A percentile compares a stretch with the other conserved stretches of the same genome.
Evolutionary conservation across 352 stramenopile genomes (phyloP).

Genomic region (Pythium phragmitis): DNA sequence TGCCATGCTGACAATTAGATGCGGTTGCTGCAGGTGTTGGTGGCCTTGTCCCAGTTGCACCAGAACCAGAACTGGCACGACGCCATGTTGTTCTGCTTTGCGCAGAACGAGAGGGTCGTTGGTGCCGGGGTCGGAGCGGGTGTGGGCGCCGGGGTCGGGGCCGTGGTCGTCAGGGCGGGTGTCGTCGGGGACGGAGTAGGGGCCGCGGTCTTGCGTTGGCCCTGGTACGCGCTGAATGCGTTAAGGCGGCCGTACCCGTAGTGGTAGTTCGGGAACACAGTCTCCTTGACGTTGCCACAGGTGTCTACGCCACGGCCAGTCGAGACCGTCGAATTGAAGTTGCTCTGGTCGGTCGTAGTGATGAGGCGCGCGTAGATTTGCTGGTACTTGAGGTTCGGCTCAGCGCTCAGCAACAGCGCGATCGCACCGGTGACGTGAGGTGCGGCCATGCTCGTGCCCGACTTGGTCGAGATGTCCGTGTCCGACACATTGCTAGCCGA

Average conservation of each 20-base stretch:
- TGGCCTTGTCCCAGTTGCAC: too few species aligned
- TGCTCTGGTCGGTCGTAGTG: slow-evolving; percentile 22
- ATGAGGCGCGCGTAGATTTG: slow-evolving; percentile 14
- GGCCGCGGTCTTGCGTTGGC: background rate
- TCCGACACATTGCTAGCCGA: slow-evolving; percentile 22
- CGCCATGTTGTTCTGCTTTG: too few species aligned
- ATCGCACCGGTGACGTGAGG: slow-evolving; percentile 34
- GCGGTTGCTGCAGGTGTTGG: too few species aligned
- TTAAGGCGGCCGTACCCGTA: slow-evolving; percentile 40
- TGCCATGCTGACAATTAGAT: too few species aligned
- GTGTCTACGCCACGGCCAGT: slow-evolving; percentile 6
- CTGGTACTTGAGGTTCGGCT: slow-evolving; percentile 28
- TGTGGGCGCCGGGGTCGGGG: background rate
- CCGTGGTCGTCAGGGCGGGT: background rate
- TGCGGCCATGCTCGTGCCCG: slow-evolving; percentile 33
- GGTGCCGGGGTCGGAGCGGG: background rate
- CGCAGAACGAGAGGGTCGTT: too few species aligned
- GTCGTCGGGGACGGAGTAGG: background rate
- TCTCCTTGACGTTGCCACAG: slow-evolving; percentile 31
- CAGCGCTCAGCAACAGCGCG: slow-evolving; percentile 23
- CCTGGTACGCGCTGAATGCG: slow-evolving; percentile 20
- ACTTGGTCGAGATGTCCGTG: slow-evolving; percentile 19
- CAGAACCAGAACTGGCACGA: too few species aligned
- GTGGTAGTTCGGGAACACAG: slow-evolving; percentile 39
- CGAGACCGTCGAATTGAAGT: slow-evolving; percentile 13